These are phyloP conservation scores for Coriolopsis trogii DNA, from an alignment of 1,284 basidiomycete species.

Conservation along the genomic window DNA sequence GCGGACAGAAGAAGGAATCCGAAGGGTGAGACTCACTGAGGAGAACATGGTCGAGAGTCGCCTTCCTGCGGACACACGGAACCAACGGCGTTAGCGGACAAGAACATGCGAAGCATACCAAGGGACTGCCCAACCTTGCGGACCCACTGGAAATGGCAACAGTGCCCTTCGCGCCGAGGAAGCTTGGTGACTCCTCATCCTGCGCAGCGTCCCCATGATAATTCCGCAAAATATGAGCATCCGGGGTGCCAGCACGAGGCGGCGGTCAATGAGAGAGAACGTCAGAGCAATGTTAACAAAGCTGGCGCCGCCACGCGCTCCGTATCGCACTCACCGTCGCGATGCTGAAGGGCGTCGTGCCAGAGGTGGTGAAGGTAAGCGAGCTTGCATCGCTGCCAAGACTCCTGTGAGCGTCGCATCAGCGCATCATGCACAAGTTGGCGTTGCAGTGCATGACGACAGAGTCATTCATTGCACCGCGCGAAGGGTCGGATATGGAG, in stretches of 20 bases:
- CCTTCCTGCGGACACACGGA: neutral
- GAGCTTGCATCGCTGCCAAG: slow-evolving; percentile 8
- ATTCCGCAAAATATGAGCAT: neutral
- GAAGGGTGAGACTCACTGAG: neutral
- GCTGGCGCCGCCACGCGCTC: neutral
- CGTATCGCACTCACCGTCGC: slow-evolving; percentile 5
- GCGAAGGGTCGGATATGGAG: neutral
- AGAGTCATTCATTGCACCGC: neutral
- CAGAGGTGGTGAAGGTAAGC: slow-evolving; percentile 15
- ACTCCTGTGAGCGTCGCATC: neutral
- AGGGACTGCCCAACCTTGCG: slow-evolving; percentile 4
- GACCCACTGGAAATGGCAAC: slow-evolving; percentile 8
- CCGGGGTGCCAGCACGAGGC: neutral
- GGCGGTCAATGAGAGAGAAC: neutral
- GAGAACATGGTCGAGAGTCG: neutral
- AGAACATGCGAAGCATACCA: neutral
- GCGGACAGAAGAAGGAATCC: neutral
- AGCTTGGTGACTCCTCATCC: neutral
- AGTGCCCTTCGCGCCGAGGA: slow-evolving; percentile 20
- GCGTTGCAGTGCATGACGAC: slow-evolving; percentile 4
- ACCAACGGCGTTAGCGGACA: neutral
- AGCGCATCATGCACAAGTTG: neutral
- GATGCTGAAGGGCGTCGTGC: slow-evolving; percentile 17
- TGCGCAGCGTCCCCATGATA: too few species aligned
- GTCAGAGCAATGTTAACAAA: neutral